Base-by-base conservation (phyloP, 306 rosid genomes). In the Alnus glutinosa region DNA sequence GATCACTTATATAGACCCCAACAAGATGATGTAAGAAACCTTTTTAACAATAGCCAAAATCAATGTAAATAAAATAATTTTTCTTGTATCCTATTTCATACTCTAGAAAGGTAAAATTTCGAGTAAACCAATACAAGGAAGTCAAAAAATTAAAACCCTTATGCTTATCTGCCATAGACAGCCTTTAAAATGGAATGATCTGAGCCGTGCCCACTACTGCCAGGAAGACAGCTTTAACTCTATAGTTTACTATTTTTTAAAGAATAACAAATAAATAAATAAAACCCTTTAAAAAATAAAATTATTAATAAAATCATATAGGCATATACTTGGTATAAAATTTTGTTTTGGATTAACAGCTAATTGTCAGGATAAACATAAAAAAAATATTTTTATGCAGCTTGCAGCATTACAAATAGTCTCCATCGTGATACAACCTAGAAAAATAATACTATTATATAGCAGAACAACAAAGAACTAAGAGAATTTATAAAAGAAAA, bases 401-500 rank as follows among this genome's bases (percentile, higher is more conserved):
- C 4, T 61, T 61, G 68, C 68, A 61, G 68, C 42, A 61, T 61
- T 7, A 61, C 68, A 61, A 11, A 30, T 61, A 14, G 70, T 67
- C 49, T 39, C 50, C 72, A 39, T 18, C 72, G 15, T 18, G 50
- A 39, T 8, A 39, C 51, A 67, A 67, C 50, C 71, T 18, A 39
- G 50, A 39, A 67, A 67, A 67, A 5, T 14, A 64, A 4, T 7
- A 36, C 11, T 16, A 64, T 49, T 23, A 47, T 18, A 8, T 3
- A 16, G 36, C 42, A 12, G 28, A 61, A 70, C 23, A 55, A 58
- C 15, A 23, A 2, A 23, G 28, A 23, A 23, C 28, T 23, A 23
- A 23, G 28, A 23, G 28, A 23, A 23, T 23, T 23, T 23, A 23
- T 23, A 23, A 23, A 23, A 23, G 11, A 42, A 58, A 1, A 49